phyloP scores from a whole-genome alignment of 1,139 yeast genomes.

The Lodderomyces orthopsilosis region DNA sequence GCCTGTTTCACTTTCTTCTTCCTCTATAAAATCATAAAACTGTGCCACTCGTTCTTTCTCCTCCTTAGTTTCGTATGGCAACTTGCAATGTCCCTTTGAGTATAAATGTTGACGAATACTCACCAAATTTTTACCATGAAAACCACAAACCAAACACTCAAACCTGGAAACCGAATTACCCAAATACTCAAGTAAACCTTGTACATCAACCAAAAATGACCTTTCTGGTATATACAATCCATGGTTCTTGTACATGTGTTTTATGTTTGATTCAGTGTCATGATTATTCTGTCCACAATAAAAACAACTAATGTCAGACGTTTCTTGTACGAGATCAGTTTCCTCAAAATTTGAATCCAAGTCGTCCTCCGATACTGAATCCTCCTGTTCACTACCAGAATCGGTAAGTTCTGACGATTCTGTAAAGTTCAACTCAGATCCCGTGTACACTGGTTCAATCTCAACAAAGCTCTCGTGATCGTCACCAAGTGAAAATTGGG shows the following conservation, averaged over 20 bases:
- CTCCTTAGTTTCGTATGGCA: constrained; percentile 51
- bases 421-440: constrained; percentile 47
- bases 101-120: constrained; percentile 52
- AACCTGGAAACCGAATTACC: constrained; percentile 45
- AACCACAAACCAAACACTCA: constrained; percentile 53
- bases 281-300: constrained; percentile 39
- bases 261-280: constrained; percentile 42
- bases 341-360: constrained; percentile 20
- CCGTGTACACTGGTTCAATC: constrained; percentile 37
- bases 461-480: constrained; percentile 28
- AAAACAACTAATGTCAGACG: constrained; percentile 39
- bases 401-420: constrained; percentile 42
- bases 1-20: constrained; percentile 8
- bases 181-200: constrained; percentile 44
- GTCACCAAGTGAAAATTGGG: constrained; percentile 67
- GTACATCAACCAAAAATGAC: constrained; percentile 37
- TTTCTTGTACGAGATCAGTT: constrained; percentile 4
- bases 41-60: constrained; percentile 39
- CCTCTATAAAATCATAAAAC: constrained; percentile 40
- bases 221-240: constrained; percentile 54
- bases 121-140: constrained; percentile 45
- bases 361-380: constrained; percentile 25
- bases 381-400: constrained; percentile 27
- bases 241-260: constrained; percentile 48
- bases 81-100: constrained; percentile 53